Conservation (phyloP, 352 stramenopile species). For the Phytopythium oedochilum region DNA sequence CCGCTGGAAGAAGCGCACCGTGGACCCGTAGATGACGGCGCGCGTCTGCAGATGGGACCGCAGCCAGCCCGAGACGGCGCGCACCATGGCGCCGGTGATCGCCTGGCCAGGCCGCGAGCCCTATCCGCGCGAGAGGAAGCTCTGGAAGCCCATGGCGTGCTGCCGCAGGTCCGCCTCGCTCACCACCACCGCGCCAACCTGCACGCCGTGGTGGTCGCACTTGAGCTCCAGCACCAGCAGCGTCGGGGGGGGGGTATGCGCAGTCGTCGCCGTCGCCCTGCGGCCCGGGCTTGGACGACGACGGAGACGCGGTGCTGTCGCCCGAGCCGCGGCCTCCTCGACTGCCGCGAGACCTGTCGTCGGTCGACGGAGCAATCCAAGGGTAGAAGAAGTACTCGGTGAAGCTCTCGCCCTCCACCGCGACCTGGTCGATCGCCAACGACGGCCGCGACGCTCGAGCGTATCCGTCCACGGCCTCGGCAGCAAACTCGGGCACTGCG, state of each 20-base stretch:
- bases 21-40: constrained; percentile 70
- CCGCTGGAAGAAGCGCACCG: constrained; percentile 71
- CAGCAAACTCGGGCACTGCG: constrained; percentile 3
- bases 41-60: constrained; percentile 46
- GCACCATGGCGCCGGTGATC: constrained; percentile 35
- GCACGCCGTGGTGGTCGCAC: constrained; percentile 68
- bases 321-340: background rate
- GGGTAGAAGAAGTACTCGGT: constrained; percentile 68
- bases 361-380: constrained; percentile 24
- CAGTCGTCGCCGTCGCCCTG: constrained; percentile 1
- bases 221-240: constrained; percentile 67
- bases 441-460: constrained; percentile 9
- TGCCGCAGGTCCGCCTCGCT: constrained; percentile 58
- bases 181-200: constrained; percentile 54
- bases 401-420: constrained; percentile 42
- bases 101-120: background rate
- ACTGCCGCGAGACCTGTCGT: constrained; percentile 9
- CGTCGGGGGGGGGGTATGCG: constrained; percentile 12
- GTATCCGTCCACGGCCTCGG: constrained; percentile 1
- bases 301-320: background rate
- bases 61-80: constrained; percentile 43
- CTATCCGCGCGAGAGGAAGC: constrained; percentile 9
- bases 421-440: constrained; percentile 24
- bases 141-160: constrained; percentile 59
- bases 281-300: background rate